phyloP scores from a whole-genome alignment of 2,329 filamentous ascomycete species.

The Aspergillus pseudoglaucus region DNA sequence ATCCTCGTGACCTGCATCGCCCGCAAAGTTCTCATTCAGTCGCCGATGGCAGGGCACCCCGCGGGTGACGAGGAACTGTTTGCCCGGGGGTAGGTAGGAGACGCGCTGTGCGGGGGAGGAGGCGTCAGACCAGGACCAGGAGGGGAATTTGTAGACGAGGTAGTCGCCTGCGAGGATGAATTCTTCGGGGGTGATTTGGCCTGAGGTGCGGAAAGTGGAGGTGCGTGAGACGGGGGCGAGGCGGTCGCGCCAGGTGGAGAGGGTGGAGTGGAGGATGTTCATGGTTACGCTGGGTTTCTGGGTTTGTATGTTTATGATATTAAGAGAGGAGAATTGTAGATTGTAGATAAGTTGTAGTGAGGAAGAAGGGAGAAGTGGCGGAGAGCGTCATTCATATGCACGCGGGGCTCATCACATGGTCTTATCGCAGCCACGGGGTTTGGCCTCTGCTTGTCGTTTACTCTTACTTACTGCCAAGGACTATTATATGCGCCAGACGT shows the following conservation, averaged over 20 bases:
- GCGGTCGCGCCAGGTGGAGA: constrained; percentile 85
- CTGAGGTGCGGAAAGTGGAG: constrained; percentile 87
- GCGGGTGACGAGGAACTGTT: constrained; percentile 92
- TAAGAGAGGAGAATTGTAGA: background rate
- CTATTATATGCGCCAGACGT: background rate
- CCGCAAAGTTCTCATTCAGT: constrained; percentile 88
- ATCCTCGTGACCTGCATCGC: constrained; percentile 78
- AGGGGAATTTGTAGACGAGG: constrained; percentile 97
- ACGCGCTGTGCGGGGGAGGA: constrained; percentile 73
- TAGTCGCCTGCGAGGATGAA: constrained; percentile 95
- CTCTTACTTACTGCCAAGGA: background rate
- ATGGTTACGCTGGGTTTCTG: constrained; percentile 42
- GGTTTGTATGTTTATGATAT: constrained; percentile 1
- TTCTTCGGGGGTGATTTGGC: constrained; percentile 95
- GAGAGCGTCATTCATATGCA: constrained; percentile 3
- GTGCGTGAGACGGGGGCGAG: constrained; percentile 84
- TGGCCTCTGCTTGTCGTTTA: background rate
- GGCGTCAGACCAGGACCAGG: constrained; percentile 93
- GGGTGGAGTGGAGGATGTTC: constrained; percentile 87
- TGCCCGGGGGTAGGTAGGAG: constrained; percentile 73
- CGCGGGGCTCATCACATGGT: constrained; percentile 1
- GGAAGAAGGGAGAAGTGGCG: constrained; percentile 2
- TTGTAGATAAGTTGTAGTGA: background rate
- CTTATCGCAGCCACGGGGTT: background rate
- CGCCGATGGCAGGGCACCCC: constrained; percentile 90